Base-by-base conservation (phyloP, 805 yeast species). In the Yarrowia sp. region DNA sequence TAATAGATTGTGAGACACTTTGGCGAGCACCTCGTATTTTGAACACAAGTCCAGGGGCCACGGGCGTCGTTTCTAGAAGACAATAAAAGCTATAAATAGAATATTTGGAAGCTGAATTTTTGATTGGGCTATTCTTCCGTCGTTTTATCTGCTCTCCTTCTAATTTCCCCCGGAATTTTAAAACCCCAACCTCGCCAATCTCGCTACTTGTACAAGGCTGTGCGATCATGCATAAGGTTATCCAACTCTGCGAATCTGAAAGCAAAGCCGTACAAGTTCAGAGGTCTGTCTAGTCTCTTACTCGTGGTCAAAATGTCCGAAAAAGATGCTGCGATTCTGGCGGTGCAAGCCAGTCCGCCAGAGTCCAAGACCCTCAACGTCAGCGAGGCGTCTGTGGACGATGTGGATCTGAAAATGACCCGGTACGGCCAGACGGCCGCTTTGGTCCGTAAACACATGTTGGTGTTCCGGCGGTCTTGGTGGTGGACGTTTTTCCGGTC, bases 401-500 rank as follows among this genome's bases (percentile, higher is more conserved):
- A 53, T 36, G 30, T 19, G 30, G 42, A 52, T 7, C 56, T 20
- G 43, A 13, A 55, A n/a, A 42, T 42, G 63, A 55, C 63, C 12
- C 4, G 30, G 39, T 10, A 3, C 1, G 50, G 66, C 24, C 66
- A 61, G 24, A 61, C 66, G 10, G 46, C 46, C 0, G 66, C 66
- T 13, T 30, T 61, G 50, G 50, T 46, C 13, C 34, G 55, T 1
- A 61, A 61, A 61, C 66, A 61, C 53, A 46, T 61, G 66, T n/a
- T 61, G 38, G 53, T 61, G 55, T 61, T 61, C 43, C 36, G 20
- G n/a, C 30, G 78, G 42, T 66, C 72, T 14, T 76, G 77, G 77
- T 72, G 72, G 69, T 74, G 75, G 75, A 76, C 77, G 10, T 36
- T 74, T 15, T 74, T 77, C 68, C 70, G 79, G 58, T 72, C 78